phyloP scores from a whole-genome alignment of 495 filamentous ascomycete genomes.

The Neurospora sp. region DNA sequence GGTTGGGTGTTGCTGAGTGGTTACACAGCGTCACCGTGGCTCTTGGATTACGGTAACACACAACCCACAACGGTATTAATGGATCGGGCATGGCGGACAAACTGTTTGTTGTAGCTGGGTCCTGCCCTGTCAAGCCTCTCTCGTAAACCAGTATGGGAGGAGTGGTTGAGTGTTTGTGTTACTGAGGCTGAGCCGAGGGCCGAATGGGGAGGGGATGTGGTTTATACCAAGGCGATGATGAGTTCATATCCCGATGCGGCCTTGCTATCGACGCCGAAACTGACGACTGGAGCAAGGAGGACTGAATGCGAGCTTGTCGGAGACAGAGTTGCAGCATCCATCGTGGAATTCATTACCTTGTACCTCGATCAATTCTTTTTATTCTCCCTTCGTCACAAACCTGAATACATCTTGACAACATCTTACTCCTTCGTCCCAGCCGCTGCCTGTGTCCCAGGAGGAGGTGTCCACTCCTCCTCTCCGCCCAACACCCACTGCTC shows the following conservation, averaged over 20 bases:
- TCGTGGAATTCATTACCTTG: not conserved
- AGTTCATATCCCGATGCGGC: not conserved
- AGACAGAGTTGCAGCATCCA: not conserved
- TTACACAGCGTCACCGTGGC: not conserved
- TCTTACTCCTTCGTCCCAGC: not conserved
- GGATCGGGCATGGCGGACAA: not conserved
- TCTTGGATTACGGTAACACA: not conserved
- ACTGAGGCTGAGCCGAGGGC: not conserved
- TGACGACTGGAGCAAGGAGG: not conserved
- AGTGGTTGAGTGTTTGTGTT: not conserved
- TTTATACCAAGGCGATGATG: not conserved
- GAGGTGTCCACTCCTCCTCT: slow-evolving; percentile 9
- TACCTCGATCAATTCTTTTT: not conserved
- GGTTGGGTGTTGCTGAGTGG: not conserved
- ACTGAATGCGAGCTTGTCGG: not conserved
- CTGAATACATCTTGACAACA: not conserved
- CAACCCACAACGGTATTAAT: not conserved
- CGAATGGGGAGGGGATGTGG: not conserved
- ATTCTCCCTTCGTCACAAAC: not conserved
- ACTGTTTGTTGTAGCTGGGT: not conserved
- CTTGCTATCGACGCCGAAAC: not conserved
- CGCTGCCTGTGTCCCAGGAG: not conserved
- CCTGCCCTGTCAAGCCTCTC: not conserved
- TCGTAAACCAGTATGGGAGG: not conserved
- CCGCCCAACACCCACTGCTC: slow-evolving; percentile 28